Conservation (phyloP, 495 filamentous ascomycete genomes). For the Penicillium subrubescens region DNA sequence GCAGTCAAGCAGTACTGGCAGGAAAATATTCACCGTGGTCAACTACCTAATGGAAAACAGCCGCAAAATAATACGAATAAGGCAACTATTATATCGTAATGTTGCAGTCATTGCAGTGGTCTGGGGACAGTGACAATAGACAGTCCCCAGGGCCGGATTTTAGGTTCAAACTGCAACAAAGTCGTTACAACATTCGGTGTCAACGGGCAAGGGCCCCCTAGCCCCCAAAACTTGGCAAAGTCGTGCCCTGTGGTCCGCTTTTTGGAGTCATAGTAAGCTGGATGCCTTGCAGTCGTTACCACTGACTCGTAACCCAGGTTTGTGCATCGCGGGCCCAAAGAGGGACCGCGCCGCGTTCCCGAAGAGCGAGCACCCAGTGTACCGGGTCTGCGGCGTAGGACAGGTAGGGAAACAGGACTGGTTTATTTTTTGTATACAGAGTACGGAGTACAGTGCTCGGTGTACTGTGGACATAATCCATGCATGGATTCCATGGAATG, state of each 20-base stretch:
- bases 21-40: not conserved
- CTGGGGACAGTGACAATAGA: not conserved
- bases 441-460: not conserved
- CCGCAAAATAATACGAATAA: not conserved
- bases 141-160: not conserved
- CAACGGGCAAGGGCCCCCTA: not conserved
- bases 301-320: constrained; percentile 7
- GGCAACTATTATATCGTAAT: not conserved
- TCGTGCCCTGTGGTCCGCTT: constrained; percentile 1
- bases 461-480: not conserved
- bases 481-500: not conserved
- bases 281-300: constrained; percentile 3
- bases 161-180: not conserved
- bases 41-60: not conserved
- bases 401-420: constrained; percentile 1
- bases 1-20: not conserved
- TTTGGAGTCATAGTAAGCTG: constrained; percentile 3
- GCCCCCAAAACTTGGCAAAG: not conserved
- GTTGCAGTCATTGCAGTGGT: not conserved
- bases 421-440: not conserved
- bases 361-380: constrained; percentile 28
- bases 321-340: constrained; percentile 28
- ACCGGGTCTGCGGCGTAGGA: constrained; percentile 30
- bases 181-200: not conserved
- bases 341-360: constrained; percentile 16